Evolutionary conservation across 805 yeast genomes (phyloP), one percentile per base, ranked within the genome.

Genomic region (Candida nitratophila): DNA sequence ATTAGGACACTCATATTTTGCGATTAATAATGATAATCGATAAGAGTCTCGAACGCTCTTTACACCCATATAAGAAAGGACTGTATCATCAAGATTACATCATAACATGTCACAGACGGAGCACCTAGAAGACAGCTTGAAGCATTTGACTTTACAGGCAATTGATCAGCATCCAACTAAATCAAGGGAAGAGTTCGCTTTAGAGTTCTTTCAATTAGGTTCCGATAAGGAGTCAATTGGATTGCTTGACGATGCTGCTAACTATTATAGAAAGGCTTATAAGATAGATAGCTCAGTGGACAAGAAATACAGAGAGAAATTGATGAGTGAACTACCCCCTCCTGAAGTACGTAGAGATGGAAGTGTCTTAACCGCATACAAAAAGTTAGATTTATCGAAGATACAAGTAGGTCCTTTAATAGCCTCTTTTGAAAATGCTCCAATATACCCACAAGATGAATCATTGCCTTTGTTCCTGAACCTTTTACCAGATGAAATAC

Each of bases 241-340:
- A 0, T 68, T 78, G 48, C 72, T 88, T 77, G 73, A 86, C n/a
- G 96, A 88, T 54, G 96, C 96, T 1, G 79, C 86, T 24, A 75
- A 69, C 40, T 73, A 65, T 50, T 89, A 89, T 61, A 68, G 95
- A 48, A 70, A 73, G 49, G 96, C 96, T 2, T 74, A 81, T 59
- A 79, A 74, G 52, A 60, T 79, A n/a, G 66, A 64, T 47, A 61
- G 56, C 14, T 72, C 72, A 44, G 89, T 89, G 5, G 96, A 89
- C 56, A 64, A 74, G 40, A 61, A 76, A 20, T 87, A 87, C 59
- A 69, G 95, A 41, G 71, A 76, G 49, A 70, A 71, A 40, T 62
- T 77, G 14, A 69, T 73, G 20, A 44, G 47, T 14, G 48, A 43
- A 20, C 44, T 44, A 39, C 57, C 59, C 2, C 42, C 39, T 4